Conservation (phyloP, 2,329 filamentous ascomycete species). For the Teratosphaeria gauchensis region DNA sequence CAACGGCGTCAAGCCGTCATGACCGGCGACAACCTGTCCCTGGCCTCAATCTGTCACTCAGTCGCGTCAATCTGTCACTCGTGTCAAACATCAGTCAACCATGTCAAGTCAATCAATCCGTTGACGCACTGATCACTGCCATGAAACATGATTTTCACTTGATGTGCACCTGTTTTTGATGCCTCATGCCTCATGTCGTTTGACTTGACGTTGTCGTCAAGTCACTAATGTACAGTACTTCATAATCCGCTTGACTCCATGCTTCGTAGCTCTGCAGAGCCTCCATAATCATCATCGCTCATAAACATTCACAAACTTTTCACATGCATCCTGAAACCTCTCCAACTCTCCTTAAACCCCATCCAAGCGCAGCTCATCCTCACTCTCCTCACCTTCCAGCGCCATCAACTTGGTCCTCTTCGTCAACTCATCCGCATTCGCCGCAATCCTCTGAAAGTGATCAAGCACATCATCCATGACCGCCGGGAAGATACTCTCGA, state of each 20-base stretch:
- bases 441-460: slow-evolving; percentile 2
- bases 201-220: neutral
- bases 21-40: neutral
- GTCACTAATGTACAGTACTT: no score
- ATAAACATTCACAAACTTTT: neutral
- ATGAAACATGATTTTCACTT: neutral
- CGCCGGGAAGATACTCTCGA: slow-evolving; percentile 7
- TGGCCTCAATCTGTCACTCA: neutral
- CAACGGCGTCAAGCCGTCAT: neutral
- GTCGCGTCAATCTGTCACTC: neutral
- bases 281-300: neutral
- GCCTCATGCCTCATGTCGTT: neutral
- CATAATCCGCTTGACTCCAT: neutral
- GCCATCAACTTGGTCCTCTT: neutral
- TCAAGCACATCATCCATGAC: slow-evolving; percentile 7
- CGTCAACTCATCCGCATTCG: neutral
- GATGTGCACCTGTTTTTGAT: neutral
- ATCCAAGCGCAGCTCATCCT: neutral
- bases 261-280: neutral
- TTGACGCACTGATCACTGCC: neutral
- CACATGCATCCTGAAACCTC: neutral
- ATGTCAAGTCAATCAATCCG: neutral
- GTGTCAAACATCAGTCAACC: neutral
- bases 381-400: neutral
- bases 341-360: neutral